A percentile compares a stretch with the other conserved stretches of the same genome.
Evolutionary conservation across 2,329 filamentous ascomycete genomes (phyloP).

Genomic region (Aspergillus puulaauensis): DNA sequence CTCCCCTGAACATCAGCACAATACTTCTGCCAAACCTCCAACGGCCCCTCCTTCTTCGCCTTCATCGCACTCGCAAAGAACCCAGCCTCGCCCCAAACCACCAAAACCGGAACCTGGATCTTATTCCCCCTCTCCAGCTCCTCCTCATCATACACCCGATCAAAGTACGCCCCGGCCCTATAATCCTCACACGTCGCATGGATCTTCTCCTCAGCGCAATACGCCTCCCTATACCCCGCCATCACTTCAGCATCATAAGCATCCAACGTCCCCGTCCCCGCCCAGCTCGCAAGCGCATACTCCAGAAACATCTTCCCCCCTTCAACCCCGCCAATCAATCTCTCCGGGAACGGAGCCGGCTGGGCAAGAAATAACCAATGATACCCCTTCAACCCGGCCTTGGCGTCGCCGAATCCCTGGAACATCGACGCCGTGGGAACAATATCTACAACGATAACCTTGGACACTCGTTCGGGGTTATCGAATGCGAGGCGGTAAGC

Average conservation of each 20-base stretch:
- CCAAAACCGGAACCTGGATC: background rate
- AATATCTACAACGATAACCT: background rate
- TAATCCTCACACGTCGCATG: constrained; percentile 3
- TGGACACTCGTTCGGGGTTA: background rate
- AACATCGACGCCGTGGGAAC: constrained; percentile 1
- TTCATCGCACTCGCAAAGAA: background rate
- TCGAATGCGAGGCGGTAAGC: background rate
- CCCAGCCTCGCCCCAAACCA: background rate
- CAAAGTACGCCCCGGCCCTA: background rate
- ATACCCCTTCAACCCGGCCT: background rate
- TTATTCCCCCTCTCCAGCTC: background rate
- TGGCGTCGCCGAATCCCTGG: background rate
- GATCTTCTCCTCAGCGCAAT: background rate
- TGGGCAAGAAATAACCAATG: constrained; percentile 4
- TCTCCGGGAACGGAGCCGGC: background rate
- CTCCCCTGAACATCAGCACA: background rate
- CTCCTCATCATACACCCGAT: constrained; percentile 2
- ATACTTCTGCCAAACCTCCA: background rate
- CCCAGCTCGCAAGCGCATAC: background rate
- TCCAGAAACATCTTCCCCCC: background rate
- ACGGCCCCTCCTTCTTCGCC: background rate
- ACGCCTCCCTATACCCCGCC: background rate
- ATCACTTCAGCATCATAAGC: background rate
- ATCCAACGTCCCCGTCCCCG: background rate
- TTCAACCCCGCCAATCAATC: background rate